phyloP scores from a whole-genome alignment of 2,329 filamentous ascomycete genomes.

The Cercospora sesami region DNA sequence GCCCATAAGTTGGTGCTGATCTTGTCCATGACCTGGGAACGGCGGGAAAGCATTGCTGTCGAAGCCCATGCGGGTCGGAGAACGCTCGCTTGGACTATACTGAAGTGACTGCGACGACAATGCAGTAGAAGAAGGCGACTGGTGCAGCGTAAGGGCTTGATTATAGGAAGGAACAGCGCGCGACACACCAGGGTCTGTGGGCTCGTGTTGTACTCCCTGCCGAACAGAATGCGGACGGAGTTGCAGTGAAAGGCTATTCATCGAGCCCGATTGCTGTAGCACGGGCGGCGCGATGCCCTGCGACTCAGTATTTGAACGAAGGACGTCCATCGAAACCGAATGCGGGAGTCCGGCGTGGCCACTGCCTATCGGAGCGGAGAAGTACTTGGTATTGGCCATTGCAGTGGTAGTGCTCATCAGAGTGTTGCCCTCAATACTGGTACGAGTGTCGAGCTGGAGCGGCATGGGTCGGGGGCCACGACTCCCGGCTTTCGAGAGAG shows the following conservation, averaged over 20 bases:
- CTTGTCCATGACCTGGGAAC: background rate
- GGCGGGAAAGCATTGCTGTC: background rate
- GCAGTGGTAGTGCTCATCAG: background rate
- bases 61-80: background rate
- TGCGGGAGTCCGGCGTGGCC: slow-evolving; percentile 12
- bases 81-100: background rate
- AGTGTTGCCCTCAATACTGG: background rate
- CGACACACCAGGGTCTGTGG: background rate
- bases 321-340: slow-evolving; percentile 16
- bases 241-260: slow-evolving; percentile 12
- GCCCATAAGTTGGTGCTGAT: background rate
- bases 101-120: background rate
- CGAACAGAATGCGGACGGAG: background rate
- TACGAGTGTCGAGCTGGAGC: background rate
- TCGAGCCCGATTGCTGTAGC: slow-evolving; percentile 15
- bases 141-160: background rate
- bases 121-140: background rate
- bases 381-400: background rate
- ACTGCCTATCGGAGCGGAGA: background rate
- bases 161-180: background rate
- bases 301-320: background rate
- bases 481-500: background rate
- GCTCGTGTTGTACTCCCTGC: background rate
- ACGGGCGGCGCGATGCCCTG: background rate
- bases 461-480: background rate